Conservation (phyloP, 495 filamentous ascomycete genomes). For the Penicillium flavigenum region DNA sequence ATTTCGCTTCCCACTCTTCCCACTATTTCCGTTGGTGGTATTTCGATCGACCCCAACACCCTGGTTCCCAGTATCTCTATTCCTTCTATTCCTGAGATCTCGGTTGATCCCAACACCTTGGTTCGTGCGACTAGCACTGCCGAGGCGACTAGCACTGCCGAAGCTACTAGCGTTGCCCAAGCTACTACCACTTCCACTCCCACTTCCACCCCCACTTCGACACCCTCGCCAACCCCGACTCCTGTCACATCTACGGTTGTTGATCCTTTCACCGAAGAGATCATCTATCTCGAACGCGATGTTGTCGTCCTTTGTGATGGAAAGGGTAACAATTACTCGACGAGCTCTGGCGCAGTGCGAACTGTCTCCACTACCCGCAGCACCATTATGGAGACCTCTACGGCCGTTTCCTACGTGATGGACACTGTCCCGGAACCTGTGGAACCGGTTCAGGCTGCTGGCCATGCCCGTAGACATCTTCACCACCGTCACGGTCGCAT, state of each 20-base stretch:
- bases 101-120: slow-evolving; percentile 11
- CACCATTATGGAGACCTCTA: slow-evolving; percentile 24
- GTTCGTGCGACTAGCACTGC: slow-evolving; percentile 4
- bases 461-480: slow-evolving; percentile 21
- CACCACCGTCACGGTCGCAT: slow-evolving; percentile 32
- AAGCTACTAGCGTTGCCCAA: slow-evolving; percentile 9
- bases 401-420: slow-evolving; percentile 29
- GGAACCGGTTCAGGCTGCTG: slow-evolving; percentile 15
- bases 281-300: slow-evolving; percentile 39
- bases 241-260: slow-evolving; percentile 29
- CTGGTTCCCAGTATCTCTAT: slow-evolving; percentile 13
- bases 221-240: slow-evolving; percentile 26
- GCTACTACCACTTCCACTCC: slow-evolving; percentile 6
- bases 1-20: slow-evolving; percentile 18
- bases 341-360: slow-evolving; percentile 22
- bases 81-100: background rate
- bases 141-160: slow-evolving; percentile 4
- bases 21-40: slow-evolving; percentile 13
- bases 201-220: slow-evolving; percentile 18
- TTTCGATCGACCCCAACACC: slow-evolving; percentile 11
- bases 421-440: slow-evolving; percentile 22
- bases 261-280: slow-evolving; percentile 32
- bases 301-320: slow-evolving; percentile 39
- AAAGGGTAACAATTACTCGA: slow-evolving; percentile 26
- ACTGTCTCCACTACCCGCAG: slow-evolving; percentile 25